A percentile compares a stretch with the other conserved stretches of the same genome.
phyloP scores from a whole-genome alignment of 192 early-diverging fungal genomes.

The Umbelopsis vinacea region DNA sequence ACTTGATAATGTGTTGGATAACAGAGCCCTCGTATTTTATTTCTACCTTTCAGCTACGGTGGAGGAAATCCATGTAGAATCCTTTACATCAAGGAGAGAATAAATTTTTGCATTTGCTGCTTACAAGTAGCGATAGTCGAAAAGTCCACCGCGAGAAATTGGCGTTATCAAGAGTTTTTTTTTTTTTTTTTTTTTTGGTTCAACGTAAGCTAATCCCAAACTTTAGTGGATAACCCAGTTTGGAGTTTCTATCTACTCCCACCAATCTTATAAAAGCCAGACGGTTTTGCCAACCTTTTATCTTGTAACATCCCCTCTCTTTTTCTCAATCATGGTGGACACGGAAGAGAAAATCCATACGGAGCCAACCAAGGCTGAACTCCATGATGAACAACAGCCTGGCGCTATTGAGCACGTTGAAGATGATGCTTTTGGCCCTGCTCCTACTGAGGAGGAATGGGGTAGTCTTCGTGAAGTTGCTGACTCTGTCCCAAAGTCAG shows the following conservation, averaged over 20 bases:
- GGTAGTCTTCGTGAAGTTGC: conserved; percentile 55
- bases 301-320: background rate
- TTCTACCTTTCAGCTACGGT: no score
- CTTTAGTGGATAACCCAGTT: background rate
- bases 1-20: no score
- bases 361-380: background rate
- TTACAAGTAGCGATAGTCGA: no score
- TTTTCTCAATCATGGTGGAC: background rate
- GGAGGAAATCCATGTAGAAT: no score
- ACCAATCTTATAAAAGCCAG: background rate
- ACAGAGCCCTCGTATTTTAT: no score
- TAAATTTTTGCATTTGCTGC: no score
- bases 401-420: conserved; percentile 1
- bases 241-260: background rate
- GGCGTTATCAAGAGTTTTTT: background rate
- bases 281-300: background rate
- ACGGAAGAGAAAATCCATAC: background rate
- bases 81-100: no score
- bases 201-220: background rate
- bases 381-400: background rate
- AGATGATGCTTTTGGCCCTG: conserved; percentile 49
- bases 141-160: no score
- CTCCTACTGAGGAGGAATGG: conserved; percentile 63
- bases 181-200: background rate
- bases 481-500: conserved; percentile 59